Conservation (phyloP, 106 monocot genomes). For the Platanthera guangdongensis region DNA sequence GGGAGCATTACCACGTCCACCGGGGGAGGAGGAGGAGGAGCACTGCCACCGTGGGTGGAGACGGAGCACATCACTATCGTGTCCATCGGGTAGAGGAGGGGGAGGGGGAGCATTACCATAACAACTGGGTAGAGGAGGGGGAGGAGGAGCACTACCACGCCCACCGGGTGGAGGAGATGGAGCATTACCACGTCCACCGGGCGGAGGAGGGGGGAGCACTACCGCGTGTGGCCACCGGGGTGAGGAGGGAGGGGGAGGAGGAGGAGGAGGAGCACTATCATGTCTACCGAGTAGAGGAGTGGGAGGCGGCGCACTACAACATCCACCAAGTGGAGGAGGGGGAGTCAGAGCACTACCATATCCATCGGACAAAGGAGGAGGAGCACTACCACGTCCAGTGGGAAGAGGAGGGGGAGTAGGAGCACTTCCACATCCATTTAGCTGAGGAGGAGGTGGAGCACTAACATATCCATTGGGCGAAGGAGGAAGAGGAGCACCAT, state of each 20-base stretch:
- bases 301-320: neutral
- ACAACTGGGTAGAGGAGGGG: too few species aligned
- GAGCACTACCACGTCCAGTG: neutral
- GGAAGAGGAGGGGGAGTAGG: neutral
- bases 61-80: conserved; percentile 12
- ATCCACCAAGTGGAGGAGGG: neutral
- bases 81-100: conserved; percentile 16
- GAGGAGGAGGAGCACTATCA: neutral
- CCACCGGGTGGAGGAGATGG: too few species aligned
- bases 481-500: neutral
- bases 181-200: too few species aligned
- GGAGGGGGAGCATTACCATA: neutral
- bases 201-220: neutral
- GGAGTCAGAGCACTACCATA: neutral
- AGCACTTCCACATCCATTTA: too few species aligned
- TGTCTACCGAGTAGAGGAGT: neutral
- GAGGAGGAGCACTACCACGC: too few species aligned
- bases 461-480: neutral
- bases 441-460: neutral
- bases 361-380: too few species aligned
- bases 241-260: neutral
- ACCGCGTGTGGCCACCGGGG: neutral
- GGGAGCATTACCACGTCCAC: neutral
- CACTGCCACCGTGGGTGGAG: conserved; percentile 17
- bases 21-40: neutral